phyloP scores from a whole-genome alignment of 2,329 filamentous ascomycete species.

The Xylaria sp. region DNA sequence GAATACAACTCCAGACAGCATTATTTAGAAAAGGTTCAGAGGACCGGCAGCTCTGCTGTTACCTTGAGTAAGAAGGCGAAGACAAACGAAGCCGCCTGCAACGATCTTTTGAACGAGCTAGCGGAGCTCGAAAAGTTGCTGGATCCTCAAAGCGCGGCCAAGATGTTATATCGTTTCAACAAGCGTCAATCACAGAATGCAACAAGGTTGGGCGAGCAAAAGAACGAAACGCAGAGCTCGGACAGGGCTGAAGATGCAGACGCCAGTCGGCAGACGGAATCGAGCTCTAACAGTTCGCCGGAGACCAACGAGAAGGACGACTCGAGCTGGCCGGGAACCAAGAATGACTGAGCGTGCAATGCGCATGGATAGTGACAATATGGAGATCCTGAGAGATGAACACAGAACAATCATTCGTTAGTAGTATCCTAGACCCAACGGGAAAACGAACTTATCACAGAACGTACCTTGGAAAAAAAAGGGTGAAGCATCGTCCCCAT shows the following conservation, averaged over 20 bases:
- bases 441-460: slow-evolving; percentile 12
- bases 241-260: neutral
- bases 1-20: slow-evolving; percentile 23
- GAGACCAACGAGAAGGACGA: slow-evolving; percentile 3
- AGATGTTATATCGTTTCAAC: slow-evolving; percentile 20
- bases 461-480: slow-evolving; percentile 37
- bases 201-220: neutral
- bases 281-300: neutral
- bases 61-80: slow-evolving; percentile 21
- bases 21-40: slow-evolving; percentile 25
- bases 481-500: slow-evolving; percentile 69
- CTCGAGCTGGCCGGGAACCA: neutral
- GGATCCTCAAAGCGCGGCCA: slow-evolving; percentile 16
- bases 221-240: neutral
- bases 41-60: slow-evolving; percentile 19
- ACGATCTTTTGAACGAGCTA: slow-evolving; percentile 26
- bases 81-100: slow-evolving; percentile 22
- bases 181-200: slow-evolving; percentile 2
- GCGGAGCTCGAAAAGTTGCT: slow-evolving; percentile 26
- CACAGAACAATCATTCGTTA: slow-evolving; percentile 22
- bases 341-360: neutral
- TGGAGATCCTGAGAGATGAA: neutral
- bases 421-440: slow-evolving; percentile 28
- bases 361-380: neutral
- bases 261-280: neutral